Percentiles rank a stretch among this genome's conserved stretches.
Conservation (phyloP, 768 basidiomycete genomes). For the Panaeolus cyanescens region DNA sequence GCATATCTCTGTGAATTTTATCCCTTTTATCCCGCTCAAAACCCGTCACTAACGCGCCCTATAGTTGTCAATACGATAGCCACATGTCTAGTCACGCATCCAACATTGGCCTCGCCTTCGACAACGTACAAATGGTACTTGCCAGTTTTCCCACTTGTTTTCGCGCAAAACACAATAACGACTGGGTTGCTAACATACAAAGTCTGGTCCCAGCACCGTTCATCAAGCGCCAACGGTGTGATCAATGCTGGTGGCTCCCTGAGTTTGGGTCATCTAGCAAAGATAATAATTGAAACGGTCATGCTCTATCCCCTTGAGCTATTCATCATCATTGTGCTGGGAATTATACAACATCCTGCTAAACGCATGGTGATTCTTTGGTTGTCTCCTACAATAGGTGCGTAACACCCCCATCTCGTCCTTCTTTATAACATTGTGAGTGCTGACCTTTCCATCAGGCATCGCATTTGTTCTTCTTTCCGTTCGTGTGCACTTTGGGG, state of each 20-base stretch:
- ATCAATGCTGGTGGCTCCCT: not conserved
- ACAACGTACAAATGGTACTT: not conserved
- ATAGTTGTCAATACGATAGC: slow-evolving; percentile 14
- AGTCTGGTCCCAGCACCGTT: not conserved
- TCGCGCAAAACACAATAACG: not conserved
- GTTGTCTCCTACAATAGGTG: slow-evolving; percentile 14
- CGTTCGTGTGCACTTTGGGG: not conserved
- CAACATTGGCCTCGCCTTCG: slow-evolving; percentile 6
- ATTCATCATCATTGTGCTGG: not conserved
- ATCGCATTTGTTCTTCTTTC: not conserved
- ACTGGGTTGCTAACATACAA: not conserved
- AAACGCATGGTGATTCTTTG: not conserved
- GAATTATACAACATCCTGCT: not conserved
- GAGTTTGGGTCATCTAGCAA: slow-evolving; percentile 14
- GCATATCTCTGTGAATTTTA: not conserved
- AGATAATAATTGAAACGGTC: not conserved
- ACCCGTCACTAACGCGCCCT: not conserved
- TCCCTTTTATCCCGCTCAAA: not conserved
- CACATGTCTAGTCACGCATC: slow-evolving; percentile 19
- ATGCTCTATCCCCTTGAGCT: not conserved
- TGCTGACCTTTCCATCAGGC: not conserved
- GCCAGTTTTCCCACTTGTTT: not conserved
- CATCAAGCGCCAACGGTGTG: slow-evolving; percentile 7
- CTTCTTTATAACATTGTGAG: not conserved
- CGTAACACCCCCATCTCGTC: not conserved